These are phyloP conservation scores for Lactifluus pinguis DNA, from an alignment of 768 basidiomycete genomes.

Conservation along the genomic window DNA sequence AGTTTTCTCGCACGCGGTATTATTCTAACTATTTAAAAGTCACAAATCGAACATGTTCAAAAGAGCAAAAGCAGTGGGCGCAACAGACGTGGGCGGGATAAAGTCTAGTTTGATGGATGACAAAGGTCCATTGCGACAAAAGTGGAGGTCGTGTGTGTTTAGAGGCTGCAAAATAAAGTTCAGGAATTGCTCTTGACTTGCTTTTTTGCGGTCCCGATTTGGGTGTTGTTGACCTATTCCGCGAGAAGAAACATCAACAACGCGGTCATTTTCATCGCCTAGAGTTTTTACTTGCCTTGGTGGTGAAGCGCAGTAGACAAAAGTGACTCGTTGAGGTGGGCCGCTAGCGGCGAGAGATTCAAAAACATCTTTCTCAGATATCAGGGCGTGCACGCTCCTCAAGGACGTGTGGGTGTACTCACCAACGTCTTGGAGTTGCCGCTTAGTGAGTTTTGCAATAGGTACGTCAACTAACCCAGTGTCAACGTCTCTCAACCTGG, in stretches of 20 bases:
- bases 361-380: slow-evolving; percentile 63
- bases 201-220: slow-evolving; percentile 78
- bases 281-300: slow-evolving; percentile 54
- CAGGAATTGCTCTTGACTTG: slow-evolving; percentile 23
- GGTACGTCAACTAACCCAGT: slow-evolving; percentile 62
- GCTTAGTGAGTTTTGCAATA: slow-evolving; percentile 87
- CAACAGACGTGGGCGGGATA: not conserved
- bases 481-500: not conserved
- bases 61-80: not conserved
- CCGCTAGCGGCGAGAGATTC: slow-evolving; percentile 82
- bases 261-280: not conserved
- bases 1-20: too few species aligned
- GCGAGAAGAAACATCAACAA: not conserved
- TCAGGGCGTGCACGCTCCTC: not conserved
- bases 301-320: slow-evolving; percentile 88
- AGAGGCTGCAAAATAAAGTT: not conserved
- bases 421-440: slow-evolving; percentile 86
- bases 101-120: too few species aligned
- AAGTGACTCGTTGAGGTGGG: slow-evolving; percentile 77
- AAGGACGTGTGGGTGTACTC: slow-evolving; percentile 23
- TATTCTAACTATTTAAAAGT: too few species aligned
- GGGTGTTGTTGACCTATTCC: slow-evolving; percentile 80
- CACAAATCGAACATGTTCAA: not conserved
- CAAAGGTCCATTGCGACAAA: not conserved
- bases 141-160: not conserved